Conservation (phyloP, 495 filamentous ascomycete species). For the Lophium mytilinum region DNA sequence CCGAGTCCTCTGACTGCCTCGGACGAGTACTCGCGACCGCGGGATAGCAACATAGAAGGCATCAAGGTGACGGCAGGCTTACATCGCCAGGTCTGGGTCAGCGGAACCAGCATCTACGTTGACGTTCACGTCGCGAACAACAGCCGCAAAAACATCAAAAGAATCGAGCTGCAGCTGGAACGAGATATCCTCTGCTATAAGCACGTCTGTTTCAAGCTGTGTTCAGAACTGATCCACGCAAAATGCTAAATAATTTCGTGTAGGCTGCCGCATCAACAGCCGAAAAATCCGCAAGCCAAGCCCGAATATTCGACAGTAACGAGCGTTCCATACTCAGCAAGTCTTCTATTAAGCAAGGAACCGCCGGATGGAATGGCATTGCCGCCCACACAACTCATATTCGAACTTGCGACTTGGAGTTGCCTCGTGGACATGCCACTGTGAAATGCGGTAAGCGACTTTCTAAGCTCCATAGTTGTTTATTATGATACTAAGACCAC, state of each 20-base stretch:
- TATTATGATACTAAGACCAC: background rate
- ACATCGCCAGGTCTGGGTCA: conserved; percentile 52
- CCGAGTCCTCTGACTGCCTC: conserved; percentile 43
- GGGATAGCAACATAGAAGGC: conserved; percentile 31
- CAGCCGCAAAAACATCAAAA: conserved; percentile 40
- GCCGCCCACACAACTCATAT: conserved; percentile 39
- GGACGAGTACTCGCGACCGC: conserved; percentile 39
- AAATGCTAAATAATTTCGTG: conserved; percentile 3
- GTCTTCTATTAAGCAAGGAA: conserved; percentile 34
- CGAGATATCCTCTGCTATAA: conserved; percentile 40
- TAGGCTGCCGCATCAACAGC: conserved; percentile 42
- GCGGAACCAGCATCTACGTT: conserved; percentile 46
- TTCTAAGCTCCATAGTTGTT: background rate
- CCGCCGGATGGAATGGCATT: conserved; percentile 39
- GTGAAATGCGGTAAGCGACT: conserved; percentile 35
- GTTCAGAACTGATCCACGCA: background rate
- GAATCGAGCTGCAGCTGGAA: conserved; percentile 43
- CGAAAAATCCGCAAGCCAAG: conserved; percentile 40
- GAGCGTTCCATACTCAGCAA: conserved; percentile 39
- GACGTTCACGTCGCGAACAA: conserved; percentile 46
- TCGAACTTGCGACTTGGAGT: conserved; percentile 44
- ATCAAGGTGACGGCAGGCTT: conserved; percentile 46
- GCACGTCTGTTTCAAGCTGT: conserved; percentile 31
- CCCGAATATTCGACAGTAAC: conserved; percentile 45
- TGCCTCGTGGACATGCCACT: conserved; percentile 44